These are phyloP conservation scores for Pseudogymnoascus sp. DNA, from an alignment of 2,329 filamentous ascomycete genomes.

Conservation along the genomic window DNA sequence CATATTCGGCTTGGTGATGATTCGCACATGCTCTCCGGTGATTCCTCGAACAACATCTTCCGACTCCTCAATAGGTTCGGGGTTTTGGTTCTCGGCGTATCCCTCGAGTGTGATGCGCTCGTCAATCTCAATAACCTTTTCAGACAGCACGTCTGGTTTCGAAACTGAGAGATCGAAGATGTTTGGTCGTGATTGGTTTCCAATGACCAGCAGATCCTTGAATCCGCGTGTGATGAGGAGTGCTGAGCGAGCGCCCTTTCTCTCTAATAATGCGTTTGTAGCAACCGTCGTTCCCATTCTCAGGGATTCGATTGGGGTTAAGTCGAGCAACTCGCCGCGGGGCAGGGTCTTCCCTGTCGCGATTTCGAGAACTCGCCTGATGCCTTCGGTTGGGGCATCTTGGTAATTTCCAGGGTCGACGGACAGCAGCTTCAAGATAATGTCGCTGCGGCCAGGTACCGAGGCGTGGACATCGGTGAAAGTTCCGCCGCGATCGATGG, in stretches of 20 bases:
- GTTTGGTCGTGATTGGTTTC: slow-evolving; percentile 63
- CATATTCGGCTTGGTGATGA: slow-evolving; percentile 48
- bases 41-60: slow-evolving; percentile 50
- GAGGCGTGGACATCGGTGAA: slow-evolving; percentile 64
- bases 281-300: slow-evolving; percentile 71
- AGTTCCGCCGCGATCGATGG: slow-evolving; percentile 52
- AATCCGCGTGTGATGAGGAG: slow-evolving; percentile 66
- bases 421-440: slow-evolving; percentile 67
- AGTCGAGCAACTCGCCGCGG: slow-evolving; percentile 53
- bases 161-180: slow-evolving; percentile 64
- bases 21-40: slow-evolving; percentile 55
- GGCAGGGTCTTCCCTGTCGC: slow-evolving; percentile 53
- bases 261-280: slow-evolving; percentile 65
- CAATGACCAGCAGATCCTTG: slow-evolving; percentile 64
- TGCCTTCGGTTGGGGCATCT: slow-evolving; percentile 60
- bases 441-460: slow-evolving; percentile 53
- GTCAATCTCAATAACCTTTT: slow-evolving; percentile 60
- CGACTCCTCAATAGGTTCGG: slow-evolving; percentile 45
- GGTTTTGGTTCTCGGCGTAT: slow-evolving; percentile 63
- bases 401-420: slow-evolving; percentile 64
- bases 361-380: slow-evolving; percentile 51
- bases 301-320: slow-evolving; percentile 57
- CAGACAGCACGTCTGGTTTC: slow-evolving; percentile 60
- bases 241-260: slow-evolving; percentile 63
- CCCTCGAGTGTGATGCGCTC: slow-evolving; percentile 66